phyloP scores from a whole-genome alignment of 768 basidiomycete species.

The Dioszegia crocea region DNA sequence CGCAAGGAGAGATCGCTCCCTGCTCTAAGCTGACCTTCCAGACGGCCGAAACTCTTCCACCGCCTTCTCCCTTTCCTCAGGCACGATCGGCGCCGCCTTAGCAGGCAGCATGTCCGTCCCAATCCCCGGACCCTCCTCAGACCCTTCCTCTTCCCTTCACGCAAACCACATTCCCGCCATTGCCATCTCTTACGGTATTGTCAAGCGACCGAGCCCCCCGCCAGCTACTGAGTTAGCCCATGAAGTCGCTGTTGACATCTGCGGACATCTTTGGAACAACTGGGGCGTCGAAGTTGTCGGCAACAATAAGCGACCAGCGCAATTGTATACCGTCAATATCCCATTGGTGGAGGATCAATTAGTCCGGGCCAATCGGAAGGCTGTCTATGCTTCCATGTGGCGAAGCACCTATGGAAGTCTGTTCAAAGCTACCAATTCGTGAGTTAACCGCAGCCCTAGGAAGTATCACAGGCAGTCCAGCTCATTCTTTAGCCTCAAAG shows the following conservation, averaged over 20 bases:
- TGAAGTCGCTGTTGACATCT: constrained; percentile 62
- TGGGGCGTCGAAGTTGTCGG: constrained; percentile 65
- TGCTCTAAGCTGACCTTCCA: constrained; percentile 12
- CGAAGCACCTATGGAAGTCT: constrained; percentile 76
- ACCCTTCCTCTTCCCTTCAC: constrained; percentile 33
- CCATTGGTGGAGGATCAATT: constrained; percentile 69
- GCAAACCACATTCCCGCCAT: constrained; percentile 59
- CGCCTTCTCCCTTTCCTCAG: constrained; percentile 83
- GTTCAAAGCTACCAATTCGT: constrained; percentile 59
- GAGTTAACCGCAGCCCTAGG: constrained; percentile 10
- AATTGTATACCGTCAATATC: constrained; percentile 62
- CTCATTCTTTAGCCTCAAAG: constrained; percentile 5
- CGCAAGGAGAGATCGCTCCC: too few relatives aligned
- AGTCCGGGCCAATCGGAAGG: constrained; percentile 59
- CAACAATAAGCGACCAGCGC: constrained; percentile 57
- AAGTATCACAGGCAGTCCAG: not conserved
- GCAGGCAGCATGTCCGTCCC: constrained; percentile 58
- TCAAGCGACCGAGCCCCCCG: constrained; percentile 64
- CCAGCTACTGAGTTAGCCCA: constrained; percentile 68
- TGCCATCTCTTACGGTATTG: constrained; percentile 81
- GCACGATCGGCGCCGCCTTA: constrained; percentile 87
- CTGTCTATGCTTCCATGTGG: constrained; percentile 80
- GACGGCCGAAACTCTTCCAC: constrained; percentile 57
- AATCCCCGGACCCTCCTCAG: constrained; percentile 25
- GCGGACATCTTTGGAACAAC: constrained; percentile 70